Evolutionary conservation across 2,329 filamentous ascomycete genomes (phyloP).

Genomic region (Microcyclosporella mali): DNA sequence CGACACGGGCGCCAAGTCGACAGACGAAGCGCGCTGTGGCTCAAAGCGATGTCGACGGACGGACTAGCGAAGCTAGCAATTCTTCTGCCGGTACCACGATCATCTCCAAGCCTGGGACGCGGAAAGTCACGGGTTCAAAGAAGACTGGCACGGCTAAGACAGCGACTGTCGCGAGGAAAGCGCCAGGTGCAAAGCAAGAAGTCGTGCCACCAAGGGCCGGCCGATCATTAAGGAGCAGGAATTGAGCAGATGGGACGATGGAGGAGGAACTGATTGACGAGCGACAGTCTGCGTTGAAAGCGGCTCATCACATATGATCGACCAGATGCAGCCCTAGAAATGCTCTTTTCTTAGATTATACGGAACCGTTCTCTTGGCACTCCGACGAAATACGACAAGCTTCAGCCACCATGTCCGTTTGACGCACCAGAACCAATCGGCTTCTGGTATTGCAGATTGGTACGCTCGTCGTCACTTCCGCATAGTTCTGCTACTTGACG

Average conservation of each 20-base stretch:
- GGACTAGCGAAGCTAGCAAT: slow-evolving; percentile 53
- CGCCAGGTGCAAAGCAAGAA: slow-evolving; percentile 22
- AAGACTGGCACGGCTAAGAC: slow-evolving; percentile 26
- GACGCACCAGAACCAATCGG: too few relatives aligned
- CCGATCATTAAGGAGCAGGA: slow-evolving; percentile 30
- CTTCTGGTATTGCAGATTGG: too few relatives aligned
- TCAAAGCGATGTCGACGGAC: slow-evolving; percentile 27
- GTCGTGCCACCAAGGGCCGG: slow-evolving; percentile 19
- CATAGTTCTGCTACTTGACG: too few relatives aligned
- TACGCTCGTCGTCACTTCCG: too few relatives aligned
- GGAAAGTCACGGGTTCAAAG: slow-evolving; percentile 14
- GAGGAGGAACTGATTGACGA: too few relatives aligned
- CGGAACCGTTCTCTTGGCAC: too few relatives aligned
- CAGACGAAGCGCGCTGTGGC: slow-evolving; percentile 43
- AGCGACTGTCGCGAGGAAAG: slow-evolving; percentile 40
- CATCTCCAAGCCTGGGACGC: slow-evolving; percentile 38
- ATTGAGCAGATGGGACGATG: slow-evolving; percentile 6
- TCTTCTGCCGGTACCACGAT: slow-evolving; percentile 57
- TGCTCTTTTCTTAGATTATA: too few relatives aligned
- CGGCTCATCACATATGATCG: too few relatives aligned
- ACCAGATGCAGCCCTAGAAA: too few relatives aligned
- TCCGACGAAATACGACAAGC: too few relatives aligned
- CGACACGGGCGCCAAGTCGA: slow-evolving; percentile 57
- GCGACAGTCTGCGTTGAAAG: too few relatives aligned
- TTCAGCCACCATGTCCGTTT: too few relatives aligned